Conservation (phyloP, 441 rosid species). For the Sinapis alba region DNA sequence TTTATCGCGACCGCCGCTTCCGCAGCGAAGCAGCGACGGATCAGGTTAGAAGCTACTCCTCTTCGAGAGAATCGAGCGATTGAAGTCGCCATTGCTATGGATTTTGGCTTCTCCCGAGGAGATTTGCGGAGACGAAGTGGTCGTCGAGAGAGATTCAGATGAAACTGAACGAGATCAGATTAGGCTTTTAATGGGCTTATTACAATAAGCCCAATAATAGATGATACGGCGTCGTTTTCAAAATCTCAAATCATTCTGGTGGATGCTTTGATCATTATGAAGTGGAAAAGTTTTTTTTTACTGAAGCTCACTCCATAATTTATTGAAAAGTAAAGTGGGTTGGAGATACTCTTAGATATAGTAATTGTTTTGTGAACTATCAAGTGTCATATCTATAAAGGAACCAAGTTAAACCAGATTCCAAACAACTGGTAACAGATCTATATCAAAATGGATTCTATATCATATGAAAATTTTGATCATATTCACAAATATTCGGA, state of each 20-base stretch:
- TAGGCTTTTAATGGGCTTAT: constrained; percentile 1
- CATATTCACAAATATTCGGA: constrained; percentile 9
- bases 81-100: constrained; percentile 61
- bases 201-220: background rate
- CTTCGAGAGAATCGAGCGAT: constrained; percentile 61
- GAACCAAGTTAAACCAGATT: constrained; percentile 20
- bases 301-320: no score
- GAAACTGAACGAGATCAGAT: background rate
- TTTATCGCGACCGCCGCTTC: constrained; percentile 28
- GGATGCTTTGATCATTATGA: background rate
- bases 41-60: constrained; percentile 35
- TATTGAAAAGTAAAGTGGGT: no score
- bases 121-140: constrained; percentile 8
- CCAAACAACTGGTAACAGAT: constrained; percentile 15
- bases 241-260: background rate
- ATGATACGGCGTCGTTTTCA: background rate
- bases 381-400: background rate
- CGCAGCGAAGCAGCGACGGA: constrained; percentile 31
- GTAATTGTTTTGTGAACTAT: background rate
- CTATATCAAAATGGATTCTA: background rate
- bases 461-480: background rate
- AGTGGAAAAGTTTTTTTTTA: no score
- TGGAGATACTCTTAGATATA: no score
- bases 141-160: constrained; percentile 21
- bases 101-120: constrained; percentile 2